Conservation (phyloP, 2,329 filamentous ascomycete genomes). For the Fusarium xylarioides region DNA sequence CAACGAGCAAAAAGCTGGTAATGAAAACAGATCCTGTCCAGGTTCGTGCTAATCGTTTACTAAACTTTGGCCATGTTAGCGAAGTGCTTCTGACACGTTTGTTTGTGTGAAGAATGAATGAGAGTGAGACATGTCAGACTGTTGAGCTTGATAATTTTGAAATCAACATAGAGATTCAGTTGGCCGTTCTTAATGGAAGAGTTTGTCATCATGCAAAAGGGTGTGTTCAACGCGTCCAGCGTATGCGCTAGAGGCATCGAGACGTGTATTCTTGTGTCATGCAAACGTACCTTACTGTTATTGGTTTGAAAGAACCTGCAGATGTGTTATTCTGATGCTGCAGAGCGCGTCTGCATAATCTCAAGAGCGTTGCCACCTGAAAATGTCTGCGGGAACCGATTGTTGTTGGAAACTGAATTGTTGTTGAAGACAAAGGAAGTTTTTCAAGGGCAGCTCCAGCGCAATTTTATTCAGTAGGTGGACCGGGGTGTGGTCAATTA, state of each 20-base stretch:
- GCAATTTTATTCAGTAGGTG: conserved; percentile 30
- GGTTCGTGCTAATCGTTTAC: conserved; percentile 6
- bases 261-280: conserved; percentile 1
- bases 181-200: conserved; percentile 72
- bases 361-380: conserved; percentile 12
- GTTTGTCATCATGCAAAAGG: conserved; percentile 61
- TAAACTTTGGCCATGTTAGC: conserved; percentile 41
- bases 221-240: conserved; percentile 5
- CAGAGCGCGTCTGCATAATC: background rate
- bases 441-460: conserved; percentile 7
- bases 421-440: conserved; percentile 13
- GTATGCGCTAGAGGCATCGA: conserved; percentile 25
- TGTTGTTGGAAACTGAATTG: conserved; percentile 3
- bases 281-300: conserved; percentile 37
- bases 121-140: conserved; percentile 59
- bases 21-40: background rate
- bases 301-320: background rate
- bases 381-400: background rate
- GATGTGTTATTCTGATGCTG: background rate
- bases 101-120: background rate
- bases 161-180: conserved; percentile 69
- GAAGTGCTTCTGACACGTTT: conserved; percentile 4
- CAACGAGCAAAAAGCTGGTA: background rate
- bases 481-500: conserved; percentile 22
- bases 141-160: conserved; percentile 70